Base-by-base conservation (phyloP, 768 basidiomycete genomes). In the Rickenella mellea region DNA sequence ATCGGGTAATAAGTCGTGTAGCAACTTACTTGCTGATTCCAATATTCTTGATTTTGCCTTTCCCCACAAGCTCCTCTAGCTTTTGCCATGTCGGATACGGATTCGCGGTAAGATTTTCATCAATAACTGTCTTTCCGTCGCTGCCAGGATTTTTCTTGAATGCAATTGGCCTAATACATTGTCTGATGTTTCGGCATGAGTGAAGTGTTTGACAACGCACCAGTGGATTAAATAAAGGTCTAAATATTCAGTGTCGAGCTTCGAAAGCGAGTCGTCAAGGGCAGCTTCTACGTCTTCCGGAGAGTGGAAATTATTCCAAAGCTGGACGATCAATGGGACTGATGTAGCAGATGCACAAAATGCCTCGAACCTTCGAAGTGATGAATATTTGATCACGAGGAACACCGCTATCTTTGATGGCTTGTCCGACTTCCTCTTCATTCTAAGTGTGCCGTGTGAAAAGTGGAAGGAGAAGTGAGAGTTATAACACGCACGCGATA, bases 151-250 rank as follows among this genome's bases (percentile, higher is more conserved):
- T n/a, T 43, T 77, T 74, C 49, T 74, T 74, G 51, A 76, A 72
- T 21, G 80, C 82, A n/a, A 83, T 60, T 0, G 80, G 82, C 80
- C 79, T 81, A 40, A 17, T 4, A 36, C 37, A 6, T 11, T 12
- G 35, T 25, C 20, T 17, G 36, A 12, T 5, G 20, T 27, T 8
- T 33, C 26, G 10, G 5, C 27, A 11, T 20, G 25, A n/a, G 44
- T 5, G 27, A 5, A 25, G 4, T 5, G 30, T 25, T 32, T 44
- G 40, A 39, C 42, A 10, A 50, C 62, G 12, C 51, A 81, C 83
- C 83, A 89, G 54, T 87, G 84, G 45, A 88, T 83, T 39, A 91
- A 63, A 55, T 88, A 89, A 37, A 90, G 57, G 56, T 90, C 86
- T 39, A 91, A 68, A 57, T 88, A 87, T 30, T 80, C 71, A 1